Evolutionary conservation across 495 filamentous ascomycete genomes (phyloP).

Genomic region (Podospora pseudoanserina): DNA sequence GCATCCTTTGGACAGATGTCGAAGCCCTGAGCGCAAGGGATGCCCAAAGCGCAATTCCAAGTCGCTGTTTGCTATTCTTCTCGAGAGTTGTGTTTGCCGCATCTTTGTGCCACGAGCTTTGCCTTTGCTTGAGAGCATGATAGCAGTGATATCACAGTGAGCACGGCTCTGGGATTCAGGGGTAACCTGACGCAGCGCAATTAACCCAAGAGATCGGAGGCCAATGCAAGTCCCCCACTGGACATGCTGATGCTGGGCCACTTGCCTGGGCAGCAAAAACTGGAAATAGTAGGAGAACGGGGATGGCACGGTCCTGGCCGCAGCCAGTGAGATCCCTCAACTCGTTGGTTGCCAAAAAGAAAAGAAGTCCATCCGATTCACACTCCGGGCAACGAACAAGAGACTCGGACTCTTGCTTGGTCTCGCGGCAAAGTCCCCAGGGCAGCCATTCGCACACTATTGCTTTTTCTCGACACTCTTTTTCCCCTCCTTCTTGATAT

Average conservation of each 20-base stretch:
- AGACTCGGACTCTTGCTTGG: constrained; percentile 7
- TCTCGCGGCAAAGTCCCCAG: neutral
- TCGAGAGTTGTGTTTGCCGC: neutral
- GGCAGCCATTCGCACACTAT: neutral
- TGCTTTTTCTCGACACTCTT: constrained; percentile 18
- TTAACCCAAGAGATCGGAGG: constrained; percentile 12
- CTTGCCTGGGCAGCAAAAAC: neutral
- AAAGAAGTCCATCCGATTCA: neutral
- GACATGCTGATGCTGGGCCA: constrained; percentile 1
- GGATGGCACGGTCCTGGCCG: constrained; percentile 5
- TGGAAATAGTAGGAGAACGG: constrained; percentile 4
- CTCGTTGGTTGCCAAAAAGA: neutral
- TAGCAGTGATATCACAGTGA: neutral
- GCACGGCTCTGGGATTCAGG: constrained; percentile 10
- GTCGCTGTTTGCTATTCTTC: neutral
- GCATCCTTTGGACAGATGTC: neutral
- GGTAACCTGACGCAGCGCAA: constrained; percentile 13
- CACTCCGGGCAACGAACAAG: neutral
- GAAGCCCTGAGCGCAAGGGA: neutral
- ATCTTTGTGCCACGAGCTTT: neutral
- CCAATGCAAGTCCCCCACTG: constrained; percentile 11
- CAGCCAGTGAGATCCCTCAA: constrained; percentile 8
- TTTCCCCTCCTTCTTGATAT: constrained; percentile 3
- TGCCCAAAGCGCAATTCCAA: neutral
- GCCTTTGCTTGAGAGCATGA: neutral